Percentiles rank a stretch among this genome's conserved stretches.
Evolutionary conservation across 106 monocot species (phyloP).

Genomic region (Triglochin maritima): DNA sequence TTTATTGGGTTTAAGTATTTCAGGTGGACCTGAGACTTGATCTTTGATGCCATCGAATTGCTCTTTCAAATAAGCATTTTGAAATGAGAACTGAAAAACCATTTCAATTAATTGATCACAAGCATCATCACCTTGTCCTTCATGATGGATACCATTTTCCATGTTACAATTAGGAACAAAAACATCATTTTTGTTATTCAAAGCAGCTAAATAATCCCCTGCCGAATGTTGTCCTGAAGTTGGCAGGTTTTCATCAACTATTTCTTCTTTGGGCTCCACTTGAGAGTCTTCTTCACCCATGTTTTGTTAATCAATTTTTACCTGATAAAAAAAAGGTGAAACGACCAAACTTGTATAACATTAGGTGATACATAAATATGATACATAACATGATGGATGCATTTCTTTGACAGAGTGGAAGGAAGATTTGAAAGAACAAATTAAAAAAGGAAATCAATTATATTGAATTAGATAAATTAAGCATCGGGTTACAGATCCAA

Average conservation of each 20-base stretch:
- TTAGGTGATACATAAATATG: no score
- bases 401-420: no score
- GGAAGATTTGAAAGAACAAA: no score
- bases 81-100: conserved; percentile 43
- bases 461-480: no score
- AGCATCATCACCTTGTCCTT: conserved; percentile 6
- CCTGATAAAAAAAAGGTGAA: no score
- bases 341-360: no score
- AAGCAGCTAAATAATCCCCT: not conserved
- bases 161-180: conserved; percentile 7
- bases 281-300: no score
- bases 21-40: conserved; percentile 7
- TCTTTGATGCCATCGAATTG: conserved; percentile 26
- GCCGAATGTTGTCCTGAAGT: conserved; percentile 1
- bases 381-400: no score
- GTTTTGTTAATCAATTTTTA: no score
- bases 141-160: conserved; percentile 15
- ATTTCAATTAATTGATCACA: conserved; percentile 26
- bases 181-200: conserved; percentile 9
- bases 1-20: not conserved
- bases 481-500: no score
- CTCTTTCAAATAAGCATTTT: conserved; percentile 60
- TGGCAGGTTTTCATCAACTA: conserved; percentile 4
- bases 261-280: conserved; percentile 10
- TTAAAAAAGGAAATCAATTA: no score